phyloP scores from a whole-genome alignment of 805 yeast species.

The Yarrowia sp. region DNA sequence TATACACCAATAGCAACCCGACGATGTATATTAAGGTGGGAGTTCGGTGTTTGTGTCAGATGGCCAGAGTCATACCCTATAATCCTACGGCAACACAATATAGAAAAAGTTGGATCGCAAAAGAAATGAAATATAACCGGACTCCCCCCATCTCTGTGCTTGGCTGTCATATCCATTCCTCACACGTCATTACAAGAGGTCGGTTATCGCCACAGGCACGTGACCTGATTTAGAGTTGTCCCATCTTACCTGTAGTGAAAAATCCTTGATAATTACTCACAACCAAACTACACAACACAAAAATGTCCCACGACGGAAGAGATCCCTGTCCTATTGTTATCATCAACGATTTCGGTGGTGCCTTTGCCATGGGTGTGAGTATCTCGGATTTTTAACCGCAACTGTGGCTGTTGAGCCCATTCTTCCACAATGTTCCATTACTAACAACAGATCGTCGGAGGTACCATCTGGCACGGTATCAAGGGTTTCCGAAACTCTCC shows the following conservation, averaged over 20 bases:
- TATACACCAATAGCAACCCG: not conserved
- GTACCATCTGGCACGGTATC: constrained; percentile 98
- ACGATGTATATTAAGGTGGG: not conserved
- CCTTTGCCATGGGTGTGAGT: constrained; percentile 94
- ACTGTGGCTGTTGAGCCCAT: not conserved
- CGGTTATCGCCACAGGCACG: constrained; percentile 17
- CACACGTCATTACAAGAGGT: no score
- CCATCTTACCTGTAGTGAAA: constrained; percentile 35
- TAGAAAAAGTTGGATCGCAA: no score
- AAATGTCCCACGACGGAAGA: constrained; percentile 79
- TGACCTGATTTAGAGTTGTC: constrained; percentile 20
- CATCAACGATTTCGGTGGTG: constrained; percentile 97
- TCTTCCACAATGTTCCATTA: constrained; percentile 29
- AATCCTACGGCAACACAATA: no score
- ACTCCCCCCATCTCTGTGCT: no score
- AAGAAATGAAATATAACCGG: no score
- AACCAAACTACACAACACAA: constrained; percentile 27
- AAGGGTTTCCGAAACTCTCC: constrained; percentile 99
- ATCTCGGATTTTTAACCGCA: not conserved
- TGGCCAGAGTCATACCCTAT: no score
- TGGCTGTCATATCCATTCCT: no score
- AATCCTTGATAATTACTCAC: constrained; percentile 34
- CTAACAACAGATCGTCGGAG: constrained; percentile 73
- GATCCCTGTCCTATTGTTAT: constrained; percentile 99
- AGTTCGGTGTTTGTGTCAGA: no score